A percentile compares a stretch with the other conserved stretches of the same genome.
These are phyloP conservation scores for Tephrocybe sp. DNA, from an alignment of 768 basidiomycete species.

Conservation along the genomic window DNA sequence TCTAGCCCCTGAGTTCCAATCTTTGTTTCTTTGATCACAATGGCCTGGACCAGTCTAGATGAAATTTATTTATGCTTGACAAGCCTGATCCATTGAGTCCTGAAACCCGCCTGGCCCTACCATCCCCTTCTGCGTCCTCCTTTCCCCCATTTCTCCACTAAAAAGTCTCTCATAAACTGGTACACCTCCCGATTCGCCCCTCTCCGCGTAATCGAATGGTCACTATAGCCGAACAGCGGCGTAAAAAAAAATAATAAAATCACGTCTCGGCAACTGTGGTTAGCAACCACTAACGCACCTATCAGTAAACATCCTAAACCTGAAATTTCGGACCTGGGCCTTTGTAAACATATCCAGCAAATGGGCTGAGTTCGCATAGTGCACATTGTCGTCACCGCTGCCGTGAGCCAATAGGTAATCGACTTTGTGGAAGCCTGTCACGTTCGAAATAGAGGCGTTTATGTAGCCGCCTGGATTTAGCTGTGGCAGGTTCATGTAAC, in stretches of 20 bases:
- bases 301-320: constrained; percentile 97
- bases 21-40: constrained; percentile 7
- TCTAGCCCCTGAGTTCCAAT: constrained; percentile 13
- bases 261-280: constrained; percentile 8
- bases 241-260: constrained; percentile 16
- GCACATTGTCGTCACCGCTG: constrained; percentile 96
- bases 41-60: constrained; percentile 15
- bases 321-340: constrained; percentile 66
- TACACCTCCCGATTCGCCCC: constrained; percentile 84
- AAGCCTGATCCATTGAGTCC: too few relatives aligned
- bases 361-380: constrained; percentile 88
- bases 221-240: constrained; percentile 42
- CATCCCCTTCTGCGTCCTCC: constrained; percentile 65
- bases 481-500: constrained; percentile 88
- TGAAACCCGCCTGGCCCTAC: constrained; percentile 27
- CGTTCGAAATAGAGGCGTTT: constrained; percentile 84
- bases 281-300: constrained; percentile 48
- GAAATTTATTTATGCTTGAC: too few relatives aligned
- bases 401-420: constrained; percentile 90
- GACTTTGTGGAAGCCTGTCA: constrained; percentile 78
- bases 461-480: constrained; percentile 86
- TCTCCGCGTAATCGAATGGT: constrained; percentile 71
- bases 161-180: constrained; percentile 80
- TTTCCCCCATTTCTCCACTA: constrained; percentile 93
- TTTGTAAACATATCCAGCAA: constrained; percentile 91